Percentiles rank a stretch among this genome's conserved stretches.
phyloP scores from a whole-genome alignment of 148 eudicot genomes.

The Amaranthus cruentus region DNA sequence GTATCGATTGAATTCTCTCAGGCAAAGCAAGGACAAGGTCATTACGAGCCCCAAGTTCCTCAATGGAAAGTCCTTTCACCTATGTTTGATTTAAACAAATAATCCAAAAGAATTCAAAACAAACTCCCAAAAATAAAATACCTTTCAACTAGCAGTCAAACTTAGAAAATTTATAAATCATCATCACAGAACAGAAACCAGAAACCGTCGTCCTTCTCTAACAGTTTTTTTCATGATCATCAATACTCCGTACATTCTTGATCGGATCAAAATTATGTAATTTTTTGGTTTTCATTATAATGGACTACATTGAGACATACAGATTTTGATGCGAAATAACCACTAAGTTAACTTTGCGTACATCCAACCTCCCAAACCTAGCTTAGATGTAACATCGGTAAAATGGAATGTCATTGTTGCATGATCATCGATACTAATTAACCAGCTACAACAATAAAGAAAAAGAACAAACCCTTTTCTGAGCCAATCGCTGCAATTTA shows the following conservation, averaged over 20 bases:
- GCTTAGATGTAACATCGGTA: too few relatives aligned
- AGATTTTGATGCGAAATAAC: background rate
- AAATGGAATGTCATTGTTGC: too few relatives aligned
- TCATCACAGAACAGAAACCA: background rate
- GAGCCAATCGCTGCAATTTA: slow-evolving; percentile 84
- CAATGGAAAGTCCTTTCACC: slow-evolving; percentile 91
- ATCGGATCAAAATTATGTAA: too few relatives aligned
- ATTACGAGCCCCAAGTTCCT: slow-evolving; percentile 82
- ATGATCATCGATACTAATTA: too few relatives aligned
- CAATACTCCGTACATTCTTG: too few relatives aligned
- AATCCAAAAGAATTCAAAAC: background rate
- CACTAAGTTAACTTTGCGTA: background rate
- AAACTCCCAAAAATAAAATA: background rate
- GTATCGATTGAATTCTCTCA: slow-evolving; percentile 82
- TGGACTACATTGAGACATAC: background rate
- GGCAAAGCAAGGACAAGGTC: slow-evolving; percentile 90
- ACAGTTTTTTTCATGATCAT: too few relatives aligned
- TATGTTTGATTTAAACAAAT: slow-evolving; percentile 24
- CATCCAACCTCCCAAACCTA: too few relatives aligned
- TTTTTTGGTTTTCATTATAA: background rate
- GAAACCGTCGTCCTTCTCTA: too few relatives aligned
- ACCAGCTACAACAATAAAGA: background rate
- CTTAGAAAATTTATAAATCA: background rate
- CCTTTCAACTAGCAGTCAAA: background rate
- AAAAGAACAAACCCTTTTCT: slow-evolving; percentile 59